These are phyloP conservation scores for Oryza meridionalis DNA, from an alignment of 176 grass and related monocot genomes.

Conservation along the genomic window DNA sequence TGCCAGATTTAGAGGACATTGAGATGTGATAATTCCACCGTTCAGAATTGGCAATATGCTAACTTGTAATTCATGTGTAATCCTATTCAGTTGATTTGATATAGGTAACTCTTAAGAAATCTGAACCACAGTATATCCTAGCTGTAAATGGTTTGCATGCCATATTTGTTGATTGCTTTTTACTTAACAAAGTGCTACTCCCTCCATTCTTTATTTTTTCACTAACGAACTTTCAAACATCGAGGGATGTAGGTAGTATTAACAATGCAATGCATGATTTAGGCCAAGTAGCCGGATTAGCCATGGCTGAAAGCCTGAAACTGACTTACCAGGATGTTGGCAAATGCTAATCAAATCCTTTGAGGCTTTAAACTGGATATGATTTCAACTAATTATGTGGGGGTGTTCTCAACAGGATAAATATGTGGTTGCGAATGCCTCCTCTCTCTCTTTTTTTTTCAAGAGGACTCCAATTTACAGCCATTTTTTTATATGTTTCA, in stretches of 20 bases:
- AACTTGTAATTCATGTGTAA: conserved; percentile 38
- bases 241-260: neutral
- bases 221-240: too few relatives aligned
- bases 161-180: conserved; percentile 8
- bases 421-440: neutral
- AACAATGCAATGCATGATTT: neutral
- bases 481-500: too few relatives aligned
- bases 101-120: conserved; percentile 27
- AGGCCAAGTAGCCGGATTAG: neutral
- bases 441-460: too few relatives aligned
- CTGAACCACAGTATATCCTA: neutral
- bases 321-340: neutral
- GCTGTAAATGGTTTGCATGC: conserved; percentile 42
- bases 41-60: neutral
- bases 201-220: too few relatives aligned
- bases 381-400: neutral
- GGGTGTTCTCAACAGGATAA: neutral
- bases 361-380: neutral
- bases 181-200: neutral
- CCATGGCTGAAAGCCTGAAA: neutral
- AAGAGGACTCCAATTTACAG: neutral
- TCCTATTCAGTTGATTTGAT: conserved; percentile 16
- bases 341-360: neutral
- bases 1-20: conserved; percentile 88
- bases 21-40: conserved; percentile 65